Conservation (phyloP, 768 basidiomycete species). For the Dioszegia crocea region DNA sequence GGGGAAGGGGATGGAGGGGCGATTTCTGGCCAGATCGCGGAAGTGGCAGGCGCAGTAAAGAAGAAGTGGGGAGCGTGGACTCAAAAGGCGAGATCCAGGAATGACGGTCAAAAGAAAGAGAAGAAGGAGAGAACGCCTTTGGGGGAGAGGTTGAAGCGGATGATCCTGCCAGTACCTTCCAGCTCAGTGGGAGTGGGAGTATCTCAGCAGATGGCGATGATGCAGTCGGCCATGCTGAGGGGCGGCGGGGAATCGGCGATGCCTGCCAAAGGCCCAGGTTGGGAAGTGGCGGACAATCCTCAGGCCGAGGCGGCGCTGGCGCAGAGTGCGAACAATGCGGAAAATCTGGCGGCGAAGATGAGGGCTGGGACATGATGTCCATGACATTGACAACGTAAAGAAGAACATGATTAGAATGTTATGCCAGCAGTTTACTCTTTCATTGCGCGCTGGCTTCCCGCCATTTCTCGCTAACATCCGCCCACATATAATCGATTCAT, state of each 20-base stretch:
- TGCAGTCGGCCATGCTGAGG: not conserved
- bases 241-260: not conserved
- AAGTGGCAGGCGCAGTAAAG: not conserved
- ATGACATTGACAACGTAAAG: no score
- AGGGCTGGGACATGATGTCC: not conserved
- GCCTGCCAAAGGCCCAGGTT: conserved; percentile 13
- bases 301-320: conserved; percentile 12
- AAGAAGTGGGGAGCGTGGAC: conserved; percentile 2
- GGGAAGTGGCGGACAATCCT: conserved; percentile 15
- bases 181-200: not conserved
- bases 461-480: no score
- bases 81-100: not conserved
- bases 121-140: not conserved
- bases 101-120: not conserved
- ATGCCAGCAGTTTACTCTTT: no score
- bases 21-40: no score
- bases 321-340: conserved; percentile 10
- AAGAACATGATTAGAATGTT: no score
- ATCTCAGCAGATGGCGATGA: not conserved
- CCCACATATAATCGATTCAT: no score
- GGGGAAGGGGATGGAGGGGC: not conserved
- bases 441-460: no score
- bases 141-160: conserved; percentile 9
- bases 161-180: conserved; percentile 2
- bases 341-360: conserved; percentile 8